Evolutionary conservation across 805 yeast species (phyloP).

Genomic region (Schwanniomyces pseudopolymorphus): DNA sequence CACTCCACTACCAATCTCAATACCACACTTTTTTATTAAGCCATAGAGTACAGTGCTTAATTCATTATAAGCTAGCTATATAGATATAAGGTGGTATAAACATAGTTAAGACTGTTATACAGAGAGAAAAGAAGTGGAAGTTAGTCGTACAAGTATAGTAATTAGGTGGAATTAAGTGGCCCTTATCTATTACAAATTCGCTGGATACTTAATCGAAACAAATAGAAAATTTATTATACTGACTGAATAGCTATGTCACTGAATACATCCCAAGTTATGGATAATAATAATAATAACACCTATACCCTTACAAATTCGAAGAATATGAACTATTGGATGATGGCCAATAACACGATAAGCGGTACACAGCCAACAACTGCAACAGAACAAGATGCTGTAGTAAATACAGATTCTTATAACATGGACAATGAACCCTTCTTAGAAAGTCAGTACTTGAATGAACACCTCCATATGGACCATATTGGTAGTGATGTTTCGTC

Average conservation of each 20-base stretch:
- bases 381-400: background rate
- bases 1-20: slow-evolving; percentile 1
- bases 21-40: slow-evolving; percentile 1
- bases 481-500: slow-evolving; percentile 4
- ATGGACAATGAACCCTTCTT: slow-evolving; percentile 1
- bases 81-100: background rate
- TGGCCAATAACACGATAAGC: background rate
- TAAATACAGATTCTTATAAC: background rate
- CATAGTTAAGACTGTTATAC: background rate
- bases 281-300: slow-evolving; percentile 1
- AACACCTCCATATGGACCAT: background rate
- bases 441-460: background rate
- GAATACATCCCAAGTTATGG: background rate
- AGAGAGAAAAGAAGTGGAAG: background rate
- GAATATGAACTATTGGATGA: background rate
- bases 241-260: background rate
- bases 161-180: background rate
- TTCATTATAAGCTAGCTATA: background rate
- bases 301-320: background rate
- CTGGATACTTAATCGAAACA: background rate
- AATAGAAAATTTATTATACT: background rate
- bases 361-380: background rate
- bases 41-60: background rate
- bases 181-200: slow-evolving; percentile 2
- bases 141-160: background rate